A percentile compares a stretch with the other conserved stretches of the same genome.
Conservation (phyloP, 2,329 filamentous ascomycete genomes). For the Botrytis tulipae region DNA sequence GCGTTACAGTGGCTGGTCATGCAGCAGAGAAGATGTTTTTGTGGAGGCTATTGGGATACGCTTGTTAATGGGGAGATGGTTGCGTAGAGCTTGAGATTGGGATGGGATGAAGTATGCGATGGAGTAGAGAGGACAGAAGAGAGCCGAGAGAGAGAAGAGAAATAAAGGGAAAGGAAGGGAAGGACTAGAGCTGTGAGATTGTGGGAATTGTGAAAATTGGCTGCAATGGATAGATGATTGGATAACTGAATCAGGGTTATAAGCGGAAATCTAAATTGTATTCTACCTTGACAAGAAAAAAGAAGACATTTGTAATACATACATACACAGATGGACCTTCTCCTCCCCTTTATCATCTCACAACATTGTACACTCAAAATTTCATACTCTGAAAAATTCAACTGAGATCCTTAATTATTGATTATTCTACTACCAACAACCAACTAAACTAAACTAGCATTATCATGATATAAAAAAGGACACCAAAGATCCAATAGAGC, state of each 20-base stretch:
- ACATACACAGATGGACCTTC: neutral
- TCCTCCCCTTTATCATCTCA: neutral
- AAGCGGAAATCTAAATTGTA: neutral
- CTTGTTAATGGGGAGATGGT: conserved; percentile 32
- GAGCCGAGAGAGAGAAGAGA: too few relatives aligned
- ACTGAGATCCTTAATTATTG: too few relatives aligned
- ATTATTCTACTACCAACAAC: neutral
- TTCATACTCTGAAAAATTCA: neutral
- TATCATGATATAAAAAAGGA: neutral
- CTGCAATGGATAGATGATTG: neutral
- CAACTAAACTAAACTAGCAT: neutral
- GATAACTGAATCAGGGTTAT: too few relatives aligned
- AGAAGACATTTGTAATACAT: neutral
- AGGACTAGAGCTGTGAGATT: neutral
- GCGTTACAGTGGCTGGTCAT: conserved; percentile 39
- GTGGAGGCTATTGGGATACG: conserved; percentile 39
- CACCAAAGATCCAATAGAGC: neutral
- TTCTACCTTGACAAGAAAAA: neutral
- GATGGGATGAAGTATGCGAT: neutral
- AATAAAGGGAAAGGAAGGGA: neutral
- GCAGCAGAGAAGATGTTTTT: conserved; percentile 40
- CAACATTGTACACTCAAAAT: neutral
- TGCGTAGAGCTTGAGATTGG: conserved; percentile 24
- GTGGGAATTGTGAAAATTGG: neutral
- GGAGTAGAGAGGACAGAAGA: neutral